phyloP scores from a whole-genome alignment of 345 rosid species.

The Eucalyptus tenuipes region DNA sequence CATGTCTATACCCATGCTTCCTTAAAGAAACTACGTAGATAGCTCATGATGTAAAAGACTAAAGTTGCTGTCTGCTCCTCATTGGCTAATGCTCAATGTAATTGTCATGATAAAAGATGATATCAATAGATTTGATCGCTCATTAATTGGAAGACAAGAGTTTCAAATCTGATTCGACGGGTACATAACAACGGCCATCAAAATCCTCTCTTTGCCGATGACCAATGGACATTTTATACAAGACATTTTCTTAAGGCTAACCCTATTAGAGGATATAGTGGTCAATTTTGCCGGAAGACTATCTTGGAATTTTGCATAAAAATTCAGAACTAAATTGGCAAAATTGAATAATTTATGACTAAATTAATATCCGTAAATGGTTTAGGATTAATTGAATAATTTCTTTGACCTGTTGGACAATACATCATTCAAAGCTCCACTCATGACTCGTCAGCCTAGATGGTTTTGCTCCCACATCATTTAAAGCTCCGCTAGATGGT shows the following conservation, averaged over 20 bases:
- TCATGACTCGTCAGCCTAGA: background rate
- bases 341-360: background rate
- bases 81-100: background rate
- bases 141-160: background rate
- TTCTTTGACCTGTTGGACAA: background rate
- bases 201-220: fast-evolving
- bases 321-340: fast-evolving
- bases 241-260: background rate
- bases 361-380: fast-evolving
- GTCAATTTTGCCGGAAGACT: background rate
- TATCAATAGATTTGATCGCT: background rate
- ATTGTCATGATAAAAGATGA: background rate
- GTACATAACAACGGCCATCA: fast-evolving
- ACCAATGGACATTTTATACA: background rate
- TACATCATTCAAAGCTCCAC: background rate
- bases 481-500: background rate
- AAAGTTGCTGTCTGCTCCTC: background rate
- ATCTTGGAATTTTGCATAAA: fast-evolving
- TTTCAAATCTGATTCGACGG: fast-evolving
- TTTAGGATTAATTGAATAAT: background rate
- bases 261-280: background rate
- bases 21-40: background rate
- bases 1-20: background rate
- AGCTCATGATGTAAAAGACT: background rate
- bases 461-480: background rate